Evolutionary conservation across 2,329 filamentous ascomycete genomes (phyloP), one percentile per base, ranked within the genome.

Genomic region (Colletotrichum navitas): DNA sequence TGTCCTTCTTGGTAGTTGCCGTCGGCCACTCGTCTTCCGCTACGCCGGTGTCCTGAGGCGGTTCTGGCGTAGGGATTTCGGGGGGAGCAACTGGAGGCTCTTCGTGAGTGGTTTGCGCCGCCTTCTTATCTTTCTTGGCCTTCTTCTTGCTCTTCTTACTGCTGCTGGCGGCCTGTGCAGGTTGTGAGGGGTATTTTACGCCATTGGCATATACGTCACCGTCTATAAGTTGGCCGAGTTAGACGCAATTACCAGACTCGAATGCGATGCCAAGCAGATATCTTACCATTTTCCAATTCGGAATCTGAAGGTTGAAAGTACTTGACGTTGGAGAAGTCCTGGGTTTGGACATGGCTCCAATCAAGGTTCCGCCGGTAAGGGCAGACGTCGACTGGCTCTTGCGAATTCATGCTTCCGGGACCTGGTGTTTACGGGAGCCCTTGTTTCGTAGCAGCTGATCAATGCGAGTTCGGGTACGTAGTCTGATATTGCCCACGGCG

Each of bases 261-360:
- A 51, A 66, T 16, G 26, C 49, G n/a, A 18, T 41, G 34, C n/a
- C 49, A 34, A 29, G 49, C n/a, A 14, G 11, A 45, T 52, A 59
- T 43, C 63, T 67, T 21, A 73, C 71, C 68, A 49, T 73, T 71
- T 49, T 71, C 66, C 24, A 70, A 51, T n/a, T 85, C 84, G 61
- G 82, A 82, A 68, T 85, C 80, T 49, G 80, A 78, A 12, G 77
- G 74, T 63, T 82, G 77, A 63, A 80, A 81, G 75, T 81, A 85
- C 73, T 84, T 78, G 62, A 85, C 77, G 41, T 83, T 79, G 72
- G 81, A 83, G 78, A 82, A 85, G 75, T 85, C 78, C 73, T 83
- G 81, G 71, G 78, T 82, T 74, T 84, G 80, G 68, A 85, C 78
- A 74, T 81, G 75, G 70, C 76, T 75, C 74, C 77, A 81, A 75